Evolutionary conservation across 495 filamentous ascomycete genomes (phyloP), one percentile per base, ranked within the genome.

Genomic region (Evernia prunastri): DNA sequence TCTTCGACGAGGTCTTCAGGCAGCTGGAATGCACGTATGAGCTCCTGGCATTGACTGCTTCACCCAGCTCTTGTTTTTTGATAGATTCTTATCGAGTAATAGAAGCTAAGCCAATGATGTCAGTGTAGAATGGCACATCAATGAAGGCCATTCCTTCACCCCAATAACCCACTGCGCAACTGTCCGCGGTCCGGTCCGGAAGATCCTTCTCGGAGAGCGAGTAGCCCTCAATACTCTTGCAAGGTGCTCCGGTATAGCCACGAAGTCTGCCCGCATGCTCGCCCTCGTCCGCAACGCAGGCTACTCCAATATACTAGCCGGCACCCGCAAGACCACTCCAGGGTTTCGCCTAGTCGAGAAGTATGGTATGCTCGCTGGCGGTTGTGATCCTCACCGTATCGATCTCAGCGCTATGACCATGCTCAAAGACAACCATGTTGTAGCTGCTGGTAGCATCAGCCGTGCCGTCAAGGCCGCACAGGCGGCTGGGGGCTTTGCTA

Each of bases 401-500:
- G 95, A 97, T 75, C 77, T 98, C 43, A 91, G 87, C 66, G 81
- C 86, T 51, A 97, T 98, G 94, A 91, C 89, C 31, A 98, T 98
- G 94, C 80, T 98, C 58, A 98, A 98, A 78, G 94, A 98, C 75
- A 98, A 98, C 73, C 94, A 98, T 73, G 85, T 98, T 36, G 95
- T 90, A 88, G 89, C 90, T 56, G 75, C 78, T 15, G 88, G 87
- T 8, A 88, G 87, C 64, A 97, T 97, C 71, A 87, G 87, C 3
- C 77, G 84, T 6, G 94, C 95, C 8, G 92, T 97, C 25, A 76
- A 77, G 63, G 89, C 92, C 3, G 94, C 94, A 5, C 92, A 91
- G 75, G 80, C 85, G 18, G 91, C 85, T 0, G 92, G 86, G 13
- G 95, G 94, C 0, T 97, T 97, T 72, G 81, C 87, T 20, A 80